phyloP scores from a whole-genome alignment of 2,329 filamentous ascomycete genomes.

The Trichophyton mentagrophytes region DNA sequence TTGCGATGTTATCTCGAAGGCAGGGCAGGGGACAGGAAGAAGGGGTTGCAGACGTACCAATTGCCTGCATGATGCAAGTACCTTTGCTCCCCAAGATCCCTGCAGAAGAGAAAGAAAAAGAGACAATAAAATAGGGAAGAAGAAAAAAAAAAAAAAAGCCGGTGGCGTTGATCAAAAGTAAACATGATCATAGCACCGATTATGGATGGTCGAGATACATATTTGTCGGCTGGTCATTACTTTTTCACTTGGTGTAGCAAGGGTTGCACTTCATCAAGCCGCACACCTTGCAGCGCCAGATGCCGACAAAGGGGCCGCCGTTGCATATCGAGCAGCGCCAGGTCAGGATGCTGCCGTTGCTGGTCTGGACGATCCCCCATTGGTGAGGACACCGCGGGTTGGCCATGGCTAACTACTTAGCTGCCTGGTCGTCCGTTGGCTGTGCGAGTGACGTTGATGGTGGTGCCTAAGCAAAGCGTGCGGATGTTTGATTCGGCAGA shows the following conservation, averaged over 20 bases:
- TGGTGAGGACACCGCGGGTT: conserved; percentile 11
- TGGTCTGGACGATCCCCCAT: conserved; percentile 26
- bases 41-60: neutral
- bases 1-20: neutral
- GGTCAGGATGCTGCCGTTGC: conserved; percentile 32
- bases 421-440: too few species aligned
- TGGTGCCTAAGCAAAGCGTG: neutral
- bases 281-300: conserved; percentile 34
- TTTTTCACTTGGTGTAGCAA: conserved; percentile 22
- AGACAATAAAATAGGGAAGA: too few species aligned
- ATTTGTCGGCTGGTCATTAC: too few species aligned
- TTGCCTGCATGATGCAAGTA: conserved; percentile 2
- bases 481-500: neutral
- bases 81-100: neutral
- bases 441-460: neutral
- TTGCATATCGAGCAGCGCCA: conserved; percentile 35
- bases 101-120: neutral
- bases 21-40: neutral
- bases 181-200: neutral
- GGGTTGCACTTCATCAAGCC: conserved; percentile 30
- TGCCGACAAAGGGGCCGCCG: conserved; percentile 29
- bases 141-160: too few species aligned
- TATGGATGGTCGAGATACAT: too few species aligned
- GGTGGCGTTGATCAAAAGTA: neutral
- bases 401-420: conserved; percentile 3